Base-by-base conservation (phyloP, 129 eudicot species). In the Centella asiatica region DNA sequence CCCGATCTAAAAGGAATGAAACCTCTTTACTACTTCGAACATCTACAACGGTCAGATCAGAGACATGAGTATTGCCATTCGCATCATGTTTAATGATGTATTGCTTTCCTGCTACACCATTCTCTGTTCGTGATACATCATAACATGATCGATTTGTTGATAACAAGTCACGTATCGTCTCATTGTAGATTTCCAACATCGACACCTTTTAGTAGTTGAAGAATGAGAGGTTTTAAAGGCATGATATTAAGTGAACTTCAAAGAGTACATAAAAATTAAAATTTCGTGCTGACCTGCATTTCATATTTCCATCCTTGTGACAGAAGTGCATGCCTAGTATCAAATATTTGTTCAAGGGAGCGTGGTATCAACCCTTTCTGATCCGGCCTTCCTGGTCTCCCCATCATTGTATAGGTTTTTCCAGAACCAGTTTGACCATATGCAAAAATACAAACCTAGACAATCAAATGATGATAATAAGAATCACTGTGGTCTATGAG, bases 361-460 rank as follows among this genome's bases (percentile, higher is more conserved):
- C 96, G 89, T 9, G 99, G 99, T 59, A 93, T 93, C 50, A 93
- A 58, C 55, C 99, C 99, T 68, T 88, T 85, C 72, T 84, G 83
- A 25, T 84, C 90, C 2, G 58, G 48, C 60, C 72, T 81, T 66
- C 84, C 89, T 17, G 99, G 86, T 52, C 81, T 85, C 10, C 99
- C 99, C 99, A 93, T 93, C 99, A 93, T 93, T 40, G 99, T 93
- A 56, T 93, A 81, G 18, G 99, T 93, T 70, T 93, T 93, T 0
- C 99, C 99, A 13, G 99, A 93, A 44, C 99, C 99, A 1, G 99
- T 93, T 80, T 93, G 99, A 64, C 99, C 99, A 40, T 93, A 93
- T 0, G 99, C 99, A 70, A 93, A 93, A 47, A 93, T 85, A 66
- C 99, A 93, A 49, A 93, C 99, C 99, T 93, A 77, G 64, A 74